Evolutionary conservation across 2,329 filamentous ascomycete species (phyloP).

Genomic region (Colletotrichum lentis): DNA sequence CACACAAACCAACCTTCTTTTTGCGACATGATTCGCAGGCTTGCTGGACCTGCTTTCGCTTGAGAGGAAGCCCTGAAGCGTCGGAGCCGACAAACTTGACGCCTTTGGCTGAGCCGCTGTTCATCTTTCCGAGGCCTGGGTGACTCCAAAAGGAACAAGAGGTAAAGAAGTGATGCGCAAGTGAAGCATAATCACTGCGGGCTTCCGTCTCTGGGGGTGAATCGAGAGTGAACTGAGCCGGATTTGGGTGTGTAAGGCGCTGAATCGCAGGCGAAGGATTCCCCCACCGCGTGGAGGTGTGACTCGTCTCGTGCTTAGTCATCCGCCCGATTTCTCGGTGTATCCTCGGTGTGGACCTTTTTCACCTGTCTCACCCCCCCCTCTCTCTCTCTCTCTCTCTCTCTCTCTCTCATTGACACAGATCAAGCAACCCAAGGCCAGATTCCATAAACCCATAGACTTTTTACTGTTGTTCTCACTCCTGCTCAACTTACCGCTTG

Average conservation of each 20-base stretch:
- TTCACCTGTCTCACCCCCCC: neutral
- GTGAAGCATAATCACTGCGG: conserved; percentile 26
- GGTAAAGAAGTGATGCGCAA: neutral
- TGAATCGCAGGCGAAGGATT: neutral
- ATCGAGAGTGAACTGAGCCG: neutral
- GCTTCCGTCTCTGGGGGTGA: neutral
- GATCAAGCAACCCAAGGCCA: too few relatives aligned
- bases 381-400: too few relatives aligned
- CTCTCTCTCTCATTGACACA: too few relatives aligned
- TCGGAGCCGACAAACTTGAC: conserved; percentile 68
- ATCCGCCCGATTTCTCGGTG: conserved; percentile 14
- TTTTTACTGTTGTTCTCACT: neutral
- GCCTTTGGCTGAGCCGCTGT: conserved; percentile 39
- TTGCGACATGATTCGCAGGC: conserved; percentile 65
- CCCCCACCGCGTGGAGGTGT: conserved; percentile 11
- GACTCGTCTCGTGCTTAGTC: conserved; percentile 32
- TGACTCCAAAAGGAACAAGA: conserved; percentile 19
- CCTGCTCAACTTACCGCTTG: too few relatives aligned
- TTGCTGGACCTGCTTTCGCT: conserved; percentile 67
- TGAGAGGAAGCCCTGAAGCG: conserved; percentile 62
- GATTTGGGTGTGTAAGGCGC: conserved; percentile 2
- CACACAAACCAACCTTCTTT: conserved; percentile 56
- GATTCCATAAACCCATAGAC: too few relatives aligned
- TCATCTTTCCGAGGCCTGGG: conserved; percentile 25
- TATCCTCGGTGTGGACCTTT: conserved; percentile 16